phyloP scores from a whole-genome alignment of 768 basidiomycete species.

The Leccinellum luteum region DNA sequence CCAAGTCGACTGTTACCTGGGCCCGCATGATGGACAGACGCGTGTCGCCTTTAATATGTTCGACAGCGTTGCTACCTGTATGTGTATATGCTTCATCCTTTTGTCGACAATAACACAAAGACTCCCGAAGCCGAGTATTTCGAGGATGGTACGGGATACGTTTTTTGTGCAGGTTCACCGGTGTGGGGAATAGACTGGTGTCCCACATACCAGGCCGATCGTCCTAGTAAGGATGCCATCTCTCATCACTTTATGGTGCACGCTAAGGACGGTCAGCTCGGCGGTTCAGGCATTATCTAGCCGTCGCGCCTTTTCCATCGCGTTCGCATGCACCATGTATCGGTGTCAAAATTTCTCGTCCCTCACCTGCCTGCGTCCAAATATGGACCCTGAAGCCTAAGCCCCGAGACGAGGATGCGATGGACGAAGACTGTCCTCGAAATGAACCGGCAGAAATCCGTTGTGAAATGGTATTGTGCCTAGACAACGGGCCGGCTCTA shows the following conservation, averaged over 20 bases:
- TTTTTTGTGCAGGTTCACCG: constrained; percentile 86
- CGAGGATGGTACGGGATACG: constrained; percentile 55
- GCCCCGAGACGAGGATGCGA: constrained; percentile 5
- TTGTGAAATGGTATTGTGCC: constrained; percentile 84
- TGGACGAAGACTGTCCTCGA: constrained; percentile 25
- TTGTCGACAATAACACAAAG: not conserved
- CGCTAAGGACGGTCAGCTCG: constrained; percentile 38
- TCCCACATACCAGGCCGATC: constrained; percentile 64
- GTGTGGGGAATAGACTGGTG: constrained; percentile 96
- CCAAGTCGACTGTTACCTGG: constrained; percentile 60
- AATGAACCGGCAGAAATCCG: constrained; percentile 38
- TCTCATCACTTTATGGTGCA: not conserved
- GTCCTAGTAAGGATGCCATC: constrained; percentile 40
- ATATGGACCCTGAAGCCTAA: constrained; percentile 66
- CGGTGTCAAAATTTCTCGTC: constrained; percentile 55
- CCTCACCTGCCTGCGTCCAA: constrained; percentile 71
- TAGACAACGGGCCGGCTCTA: constrained; percentile 76
- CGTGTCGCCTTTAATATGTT: constrained; percentile 52
- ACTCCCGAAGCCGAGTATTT: constrained; percentile 54
- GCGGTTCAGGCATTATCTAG: constrained; percentile 73
- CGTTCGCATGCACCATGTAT: constrained; percentile 61
- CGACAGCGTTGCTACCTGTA: constrained; percentile 57
- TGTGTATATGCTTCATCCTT: constrained; percentile 36
- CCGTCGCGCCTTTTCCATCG: constrained; percentile 73
- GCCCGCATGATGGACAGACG: constrained; percentile 56